Evolutionary conservation across 2,329 filamentous ascomycete genomes (phyloP).

Genomic region (Arthrobotrys pseudoclavata): DNA sequence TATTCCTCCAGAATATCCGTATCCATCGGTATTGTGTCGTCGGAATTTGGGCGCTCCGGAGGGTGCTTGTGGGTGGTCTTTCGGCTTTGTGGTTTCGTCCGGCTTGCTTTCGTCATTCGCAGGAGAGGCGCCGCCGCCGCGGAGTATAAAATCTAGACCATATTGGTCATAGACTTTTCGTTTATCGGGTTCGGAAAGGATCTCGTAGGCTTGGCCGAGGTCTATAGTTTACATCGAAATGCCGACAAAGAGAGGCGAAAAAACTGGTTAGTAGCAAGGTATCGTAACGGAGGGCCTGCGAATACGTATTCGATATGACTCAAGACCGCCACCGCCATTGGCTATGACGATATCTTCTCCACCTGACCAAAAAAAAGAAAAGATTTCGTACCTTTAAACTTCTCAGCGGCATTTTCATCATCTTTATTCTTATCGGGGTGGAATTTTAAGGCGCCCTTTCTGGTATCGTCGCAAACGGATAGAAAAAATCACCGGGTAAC

Average conservation of each 20-base stretch:
- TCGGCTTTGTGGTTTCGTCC: slow-evolving; percentile 69
- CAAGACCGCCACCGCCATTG: slow-evolving; percentile 23
- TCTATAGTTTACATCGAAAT: slow-evolving; percentile 70
- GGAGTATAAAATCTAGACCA: slow-evolving; percentile 90
- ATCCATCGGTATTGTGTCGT: slow-evolving; percentile 58
- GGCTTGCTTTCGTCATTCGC: slow-evolving; percentile 69
- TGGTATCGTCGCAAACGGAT: slow-evolving; percentile 52
- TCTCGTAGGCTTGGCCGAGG: slow-evolving; percentile 96
- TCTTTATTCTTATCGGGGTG: slow-evolving; percentile 99
- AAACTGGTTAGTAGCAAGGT: slow-evolving; percentile 57
- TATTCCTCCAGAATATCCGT: slow-evolving; percentile 30
- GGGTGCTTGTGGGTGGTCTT: slow-evolving; percentile 68
- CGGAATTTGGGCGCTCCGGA: slow-evolving; percentile 64
- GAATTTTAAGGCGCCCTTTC: slow-evolving; percentile 69
- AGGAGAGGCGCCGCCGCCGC: slow-evolving; percentile 79
- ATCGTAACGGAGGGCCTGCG: slow-evolving; percentile 29
- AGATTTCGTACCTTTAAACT: slow-evolving; percentile 80
- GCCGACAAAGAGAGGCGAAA: slow-evolving; percentile 8
- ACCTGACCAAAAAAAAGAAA: slow-evolving; percentile 12
- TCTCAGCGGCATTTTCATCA: slow-evolving; percentile 85
- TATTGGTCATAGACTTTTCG: slow-evolving; percentile 95
- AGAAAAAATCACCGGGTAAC: slow-evolving; percentile 43
- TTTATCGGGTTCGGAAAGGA: slow-evolving; percentile 96
- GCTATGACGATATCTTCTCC: slow-evolving; percentile 23
- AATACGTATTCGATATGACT: slow-evolving; percentile 39